Base-by-base conservation (phyloP, 441 rosid species). In the Gossypium gossypioides region DNA sequence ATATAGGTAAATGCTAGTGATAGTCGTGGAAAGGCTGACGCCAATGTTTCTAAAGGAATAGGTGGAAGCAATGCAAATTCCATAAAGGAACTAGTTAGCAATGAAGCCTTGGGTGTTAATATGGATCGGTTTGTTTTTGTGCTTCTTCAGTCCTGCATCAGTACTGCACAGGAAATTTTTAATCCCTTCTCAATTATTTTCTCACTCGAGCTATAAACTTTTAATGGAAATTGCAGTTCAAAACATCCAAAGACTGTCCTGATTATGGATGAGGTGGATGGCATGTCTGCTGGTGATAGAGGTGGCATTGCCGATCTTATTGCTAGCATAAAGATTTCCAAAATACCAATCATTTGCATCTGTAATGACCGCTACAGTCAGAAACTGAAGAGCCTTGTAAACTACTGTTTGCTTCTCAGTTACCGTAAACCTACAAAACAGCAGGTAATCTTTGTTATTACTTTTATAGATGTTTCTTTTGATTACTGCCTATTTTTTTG, bases 211-310 rank as follows among this genome's bases (percentile, higher is more conserved):
- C 80, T 81, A 7, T 37, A 68, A 79, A 2, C 52, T 75, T 51
- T 16, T 57, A 60, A 76, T 80, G 77, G 57, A 71, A 63, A 76
- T 77, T 81, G 46, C 81, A 95, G 99, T 81, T 83, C 87, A 37
- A 90, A 89, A 81, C 87, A 77, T 79, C 87, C 80, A 16, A 94
- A 90, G 75, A 81, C 92, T 58, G 99, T 92, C 78, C 85, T 95
- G 60, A 89, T 95, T 75, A 95, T 95, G 99, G 99, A 95, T 77
- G 99, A 95, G 88, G 97, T 92, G 46, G 97, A 95, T 88, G 99
- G 99, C 62, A 95, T 95, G 99, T 95, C 99, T 68, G 99, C 99
- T 68, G 99, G 99, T 61, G 99, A 95, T 83, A 86, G 99, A 84
- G 97, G 97, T 76, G 99, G 99, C 82, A 76, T 95, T 75, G 93